Conservation (phyloP, 2,329 filamentous ascomycete species). For the Claviceps maximensis region DNA sequence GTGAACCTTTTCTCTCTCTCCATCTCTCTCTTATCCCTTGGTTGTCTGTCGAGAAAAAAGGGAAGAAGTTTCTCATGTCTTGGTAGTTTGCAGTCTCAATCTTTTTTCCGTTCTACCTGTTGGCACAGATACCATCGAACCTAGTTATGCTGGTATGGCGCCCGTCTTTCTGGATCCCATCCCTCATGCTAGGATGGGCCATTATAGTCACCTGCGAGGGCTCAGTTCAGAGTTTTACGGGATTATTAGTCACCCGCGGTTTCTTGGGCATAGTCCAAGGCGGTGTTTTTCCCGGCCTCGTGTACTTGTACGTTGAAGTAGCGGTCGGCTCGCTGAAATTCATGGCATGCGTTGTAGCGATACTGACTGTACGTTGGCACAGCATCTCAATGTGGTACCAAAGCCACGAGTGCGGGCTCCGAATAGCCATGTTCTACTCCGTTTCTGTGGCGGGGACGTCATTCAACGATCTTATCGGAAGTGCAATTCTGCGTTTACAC, state of each 20-base stretch:
- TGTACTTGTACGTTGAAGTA: slow-evolving; percentile 31
- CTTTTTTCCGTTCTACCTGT: slow-evolving; percentile 40
- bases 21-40: background rate
- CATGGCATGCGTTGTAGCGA: background rate
- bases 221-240: slow-evolving; percentile 33
- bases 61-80: background rate
- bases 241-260: slow-evolving; percentile 34
- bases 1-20: background rate
- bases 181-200: slow-evolving; percentile 41
- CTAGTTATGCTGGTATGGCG: slow-evolving; percentile 40
- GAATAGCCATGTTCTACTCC: slow-evolving; percentile 47
- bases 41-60: background rate
- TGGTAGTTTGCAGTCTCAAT: slow-evolving; percentile 30
- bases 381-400: slow-evolving; percentile 46
- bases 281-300: slow-evolving; percentile 48
- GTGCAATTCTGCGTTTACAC: slow-evolving; percentile 45
- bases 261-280: slow-evolving; percentile 38
- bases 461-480: slow-evolving; percentile 48
- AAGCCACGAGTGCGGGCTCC: slow-evolving; percentile 45
- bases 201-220: slow-evolving; percentile 34
- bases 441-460: slow-evolving; percentile 46
- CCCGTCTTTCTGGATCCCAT: slow-evolving; percentile 38
- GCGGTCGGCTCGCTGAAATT: background rate
- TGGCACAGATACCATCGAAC: slow-evolving; percentile 42
- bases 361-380: background rate